Evolutionary conservation across 768 basidiomycete species (phyloP), one percentile per base, ranked within the genome.

Genomic region (Phanerochaete sordida): DNA sequence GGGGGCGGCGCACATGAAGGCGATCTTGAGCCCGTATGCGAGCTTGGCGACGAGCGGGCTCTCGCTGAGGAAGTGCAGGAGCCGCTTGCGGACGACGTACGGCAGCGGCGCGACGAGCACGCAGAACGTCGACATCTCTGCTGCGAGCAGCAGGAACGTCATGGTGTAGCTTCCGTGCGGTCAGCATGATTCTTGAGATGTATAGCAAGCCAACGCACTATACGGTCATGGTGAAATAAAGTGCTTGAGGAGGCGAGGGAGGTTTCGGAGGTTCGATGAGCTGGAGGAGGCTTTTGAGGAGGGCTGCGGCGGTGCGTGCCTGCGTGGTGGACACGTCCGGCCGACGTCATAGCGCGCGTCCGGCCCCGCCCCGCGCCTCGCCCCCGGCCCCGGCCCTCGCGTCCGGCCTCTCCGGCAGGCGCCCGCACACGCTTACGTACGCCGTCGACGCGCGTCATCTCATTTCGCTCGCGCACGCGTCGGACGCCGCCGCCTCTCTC

Each of bases 1-100:
- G 21, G 24, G 19, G 54, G 23, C 28, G 23, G 33, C 84, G 47
- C 59, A 91, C 91, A 97, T 95, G 80, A 96, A 97, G 9, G 92
- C 88, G 61, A 97, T 96, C 73, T 96, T 96, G 68, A 97, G 81
- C 23, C 79, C 94, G 70, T 97, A 97, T 7, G 93, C 91, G 59
- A 96, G 65, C 67, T 95, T 95, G 21, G 91, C 93, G 56, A 95
- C 77, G 59, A 88, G 70, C 57, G 80, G 76, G 52, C 83, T 91
- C 62, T 85, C 84, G 0, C 86, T 83, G 53, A 91, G 79, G 76
- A 89, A 92, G 23, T 73, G 76, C 66, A 96, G 93, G 50, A 95
- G 71, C 0, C 69, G 69, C 77, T 90, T 88, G 69, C 84, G 84
- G 63, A 93, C 64, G 6, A 77, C 72, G 73, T 91, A 88, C 1